Conservation (phyloP, 371 early-diverging fungal species). For the Enterocytospora artemiae region DNA sequence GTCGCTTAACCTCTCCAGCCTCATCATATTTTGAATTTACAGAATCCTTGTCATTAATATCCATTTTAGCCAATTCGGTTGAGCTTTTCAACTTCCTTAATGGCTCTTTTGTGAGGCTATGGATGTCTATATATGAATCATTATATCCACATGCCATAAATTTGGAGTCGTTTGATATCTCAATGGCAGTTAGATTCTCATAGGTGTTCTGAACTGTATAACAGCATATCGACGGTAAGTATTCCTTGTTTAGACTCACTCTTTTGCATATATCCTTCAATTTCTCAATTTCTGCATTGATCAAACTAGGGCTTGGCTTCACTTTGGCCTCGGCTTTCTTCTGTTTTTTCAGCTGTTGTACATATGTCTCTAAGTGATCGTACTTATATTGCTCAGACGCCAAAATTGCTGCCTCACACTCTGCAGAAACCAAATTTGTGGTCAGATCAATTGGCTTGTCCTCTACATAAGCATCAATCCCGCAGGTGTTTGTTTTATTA, state of each 20-base stretch:
- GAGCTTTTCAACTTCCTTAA: conserved; percentile 52
- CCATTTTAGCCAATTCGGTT: conserved; percentile 47
- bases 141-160: conserved; percentile 57
- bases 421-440: conserved; percentile 50
- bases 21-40: conserved; percentile 53
- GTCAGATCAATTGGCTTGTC: conserved; percentile 41
- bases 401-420: conserved; percentile 60
- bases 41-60: conserved; percentile 46
- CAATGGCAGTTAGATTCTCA: conserved; percentile 59
- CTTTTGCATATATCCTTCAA: conserved; percentile 73
- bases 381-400: conserved; percentile 67
- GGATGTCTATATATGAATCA: conserved; percentile 56
- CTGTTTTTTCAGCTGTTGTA: conserved; percentile 60
- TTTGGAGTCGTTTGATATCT: conserved; percentile 50
- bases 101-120: conserved; percentile 54
- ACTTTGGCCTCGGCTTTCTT: conserved; percentile 37
- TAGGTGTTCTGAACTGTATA: conserved; percentile 92
- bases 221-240: conserved; percentile 79
- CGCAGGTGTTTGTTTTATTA: conserved; percentile 28
- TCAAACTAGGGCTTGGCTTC: conserved; percentile 43
- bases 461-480: conserved; percentile 43
- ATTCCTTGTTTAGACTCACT: conserved; percentile 63
- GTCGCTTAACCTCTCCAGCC: conserved; percentile 54
- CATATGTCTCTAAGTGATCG: conserved; percentile 69
- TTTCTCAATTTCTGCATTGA: conserved; percentile 59